A percentile compares a stretch with the other conserved stretches of the same genome.
phyloP scores from a whole-genome alignment of 192 early-diverging fungal genomes.

The Umbelopsis ramanniana region DNA sequence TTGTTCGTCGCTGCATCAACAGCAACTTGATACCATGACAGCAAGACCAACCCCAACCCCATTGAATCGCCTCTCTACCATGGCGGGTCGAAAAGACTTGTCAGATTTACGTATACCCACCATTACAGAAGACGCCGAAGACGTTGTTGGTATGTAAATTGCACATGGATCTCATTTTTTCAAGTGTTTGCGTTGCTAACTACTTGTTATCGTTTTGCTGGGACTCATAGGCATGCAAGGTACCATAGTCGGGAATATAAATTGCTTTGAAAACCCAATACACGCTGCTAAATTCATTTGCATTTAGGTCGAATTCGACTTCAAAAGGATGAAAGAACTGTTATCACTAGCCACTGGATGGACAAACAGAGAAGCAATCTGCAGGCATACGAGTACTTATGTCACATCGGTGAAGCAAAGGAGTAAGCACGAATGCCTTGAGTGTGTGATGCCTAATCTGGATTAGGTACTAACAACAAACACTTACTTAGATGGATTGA shows the following conservation, averaged over 20 bases:
- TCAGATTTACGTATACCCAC: conserved; percentile 50
- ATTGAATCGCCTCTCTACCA: conserved; percentile 40
- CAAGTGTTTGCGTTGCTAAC: no score
- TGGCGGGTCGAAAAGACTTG: conserved; percentile 42
- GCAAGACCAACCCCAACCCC: conserved; percentile 33
- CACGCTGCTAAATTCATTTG: neutral
- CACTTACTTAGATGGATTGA: conserved; percentile 86
- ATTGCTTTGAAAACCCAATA: neutral
- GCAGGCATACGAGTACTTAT: conserved; percentile 98
- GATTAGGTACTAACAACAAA: conserved; percentile 2
- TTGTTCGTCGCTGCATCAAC: conserved; percentile 14
- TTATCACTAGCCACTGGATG: conserved; percentile 72
- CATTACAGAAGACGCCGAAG: conserved; percentile 47
- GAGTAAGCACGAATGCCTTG: conserved; percentile 64
- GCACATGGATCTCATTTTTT: neutral
- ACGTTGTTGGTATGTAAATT: conserved; percentile 39
- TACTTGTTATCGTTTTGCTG: neutral
- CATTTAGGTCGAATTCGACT: conserved; percentile 47
- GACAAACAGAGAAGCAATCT: conserved; percentile 86
- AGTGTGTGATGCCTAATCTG: neutral
- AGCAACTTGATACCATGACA: conserved; percentile 28
- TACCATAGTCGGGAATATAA: conserved; percentile 6
- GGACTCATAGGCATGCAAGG: conserved; percentile 9
- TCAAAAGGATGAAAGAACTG: conserved; percentile 42
- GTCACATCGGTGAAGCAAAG: conserved; percentile 98